Evolutionary conservation across 352 stramenopile species (phyloP), one percentile per base, ranked within the genome.

Genomic region (Pythium coloratum): DNA sequence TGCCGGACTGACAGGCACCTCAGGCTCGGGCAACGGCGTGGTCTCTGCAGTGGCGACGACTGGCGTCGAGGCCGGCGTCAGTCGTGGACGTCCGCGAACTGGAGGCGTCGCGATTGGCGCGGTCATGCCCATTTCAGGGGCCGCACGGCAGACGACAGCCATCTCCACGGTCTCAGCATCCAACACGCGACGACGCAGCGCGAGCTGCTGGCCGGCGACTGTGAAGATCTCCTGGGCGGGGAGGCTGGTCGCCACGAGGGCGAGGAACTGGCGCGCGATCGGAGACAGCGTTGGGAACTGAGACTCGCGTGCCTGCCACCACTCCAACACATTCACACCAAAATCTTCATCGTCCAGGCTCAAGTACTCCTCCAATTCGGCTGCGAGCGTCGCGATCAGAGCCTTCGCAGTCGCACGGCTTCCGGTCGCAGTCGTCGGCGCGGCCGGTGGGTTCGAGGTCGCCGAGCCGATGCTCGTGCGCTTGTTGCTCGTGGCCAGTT

Each of bases 271-370:
- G 10, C 64, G 64, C 8, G 58, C 64, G 38, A 71, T 36, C 1
- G n/a, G 51, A 13, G 64, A 18, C 36, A 71, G 33, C 36, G 32
- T 61, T 9, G 64, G 64, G 51, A 66, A 66, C 38, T 71, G 46
- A 0, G 64, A 32, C 34, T 64, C 51, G 36, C 58, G 64, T 1
- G 57, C 34, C 42, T 61, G 49, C 64, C 64, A 71, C 64, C 64
- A 71, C 20, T 64, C 34, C 1, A 71, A 32, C 40, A 71, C 64
- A 32, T 71, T 55, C 50, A 71, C 64, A n/a, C 30, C 32, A 44
- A 71, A 71, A 5, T 64, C 58, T 42, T 71, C 64, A 26, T 71
- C 51, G 0, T 60, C 50, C n/a, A 66, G 33, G 24, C 14, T 34
- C 12, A 71, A 36, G n/a, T 71, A 71, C 20, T 62, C 50, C 18